phyloP scores from a whole-genome alignment of 805 yeast genomes.

The Kazachstania viticola region DNA sequence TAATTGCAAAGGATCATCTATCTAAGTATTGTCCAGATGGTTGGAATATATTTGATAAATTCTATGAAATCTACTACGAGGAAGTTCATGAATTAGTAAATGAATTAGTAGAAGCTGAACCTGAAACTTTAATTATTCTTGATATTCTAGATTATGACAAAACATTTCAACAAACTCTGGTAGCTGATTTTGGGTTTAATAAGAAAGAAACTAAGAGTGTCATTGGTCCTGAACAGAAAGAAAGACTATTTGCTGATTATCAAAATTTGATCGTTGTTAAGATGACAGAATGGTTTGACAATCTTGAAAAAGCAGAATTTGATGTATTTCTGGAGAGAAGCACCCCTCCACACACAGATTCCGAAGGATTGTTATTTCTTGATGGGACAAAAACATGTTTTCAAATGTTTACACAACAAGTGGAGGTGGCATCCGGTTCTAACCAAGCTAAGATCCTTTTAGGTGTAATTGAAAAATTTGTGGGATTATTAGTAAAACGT shows the following conservation, averaged over 20 bases:
- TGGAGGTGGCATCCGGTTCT: slow-evolving; percentile 76
- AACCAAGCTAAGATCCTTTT: slow-evolving; percentile 70
- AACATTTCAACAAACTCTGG: slow-evolving; percentile 45
- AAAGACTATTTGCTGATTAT: slow-evolving; percentile 66
- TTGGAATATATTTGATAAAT: slow-evolving; percentile 62
- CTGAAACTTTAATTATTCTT: slow-evolving; percentile 67
- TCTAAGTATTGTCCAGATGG: slow-evolving; percentile 49
- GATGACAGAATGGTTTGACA: slow-evolving; percentile 77
- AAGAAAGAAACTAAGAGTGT: slow-evolving; percentile 40
- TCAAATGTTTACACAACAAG: slow-evolving; percentile 79
- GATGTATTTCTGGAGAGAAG: slow-evolving; percentile 51
- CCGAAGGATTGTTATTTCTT: slow-evolving; percentile 51
- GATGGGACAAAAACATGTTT: slow-evolving; percentile 73
- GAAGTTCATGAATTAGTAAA: slow-evolving; percentile 54
- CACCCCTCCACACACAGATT: slow-evolving; percentile 63
- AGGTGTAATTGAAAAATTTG: slow-evolving; percentile 68
- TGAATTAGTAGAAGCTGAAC: slow-evolving; percentile 54
- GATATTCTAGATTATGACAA: slow-evolving; percentile 69
- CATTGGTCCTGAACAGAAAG: slow-evolving; percentile 63
- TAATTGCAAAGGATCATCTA: slow-evolving; percentile 50
- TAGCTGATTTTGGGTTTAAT: slow-evolving; percentile 37
- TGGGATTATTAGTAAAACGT: slow-evolving; percentile 45
- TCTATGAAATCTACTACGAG: slow-evolving; percentile 55
- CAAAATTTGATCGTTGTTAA: slow-evolving; percentile 56
- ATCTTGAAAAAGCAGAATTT: slow-evolving; percentile 55